A percentile compares a stretch with the other conserved stretches of the same genome.
These are phyloP conservation scores for Amaranthus palmeri DNA, from an alignment of 148 eudicot species.

Conservation along the genomic window DNA sequence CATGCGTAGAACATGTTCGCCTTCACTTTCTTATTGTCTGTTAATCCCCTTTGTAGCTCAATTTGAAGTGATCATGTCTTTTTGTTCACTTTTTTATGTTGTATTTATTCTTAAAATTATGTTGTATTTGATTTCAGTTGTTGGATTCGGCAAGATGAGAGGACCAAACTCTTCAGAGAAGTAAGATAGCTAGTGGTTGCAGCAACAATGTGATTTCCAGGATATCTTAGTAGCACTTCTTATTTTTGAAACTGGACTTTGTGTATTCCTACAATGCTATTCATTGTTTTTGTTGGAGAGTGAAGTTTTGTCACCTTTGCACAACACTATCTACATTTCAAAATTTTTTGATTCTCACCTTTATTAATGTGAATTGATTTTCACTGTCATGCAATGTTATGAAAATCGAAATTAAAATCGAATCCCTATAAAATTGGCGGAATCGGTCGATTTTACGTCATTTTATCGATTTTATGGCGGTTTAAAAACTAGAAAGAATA, in stretches of 20 bases:
- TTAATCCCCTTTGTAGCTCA: too few relatives aligned
- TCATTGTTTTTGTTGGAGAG: neutral
- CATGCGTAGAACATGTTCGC: too few relatives aligned
- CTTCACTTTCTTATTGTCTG: too few relatives aligned
- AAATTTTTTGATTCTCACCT: too few relatives aligned
- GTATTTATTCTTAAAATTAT: neutral
- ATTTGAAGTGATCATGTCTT: neutral
- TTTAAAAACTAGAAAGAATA: too few relatives aligned
- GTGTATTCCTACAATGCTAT: neutral
- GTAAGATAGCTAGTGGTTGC: slow-evolving; percentile 28
- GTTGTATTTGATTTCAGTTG: slow-evolving; percentile 33
- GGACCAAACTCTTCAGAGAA: slow-evolving; percentile 76
- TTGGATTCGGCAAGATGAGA: slow-evolving; percentile 73
- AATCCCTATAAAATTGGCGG: too few relatives aligned
- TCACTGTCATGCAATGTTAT: too few relatives aligned
- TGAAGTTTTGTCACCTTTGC: neutral
- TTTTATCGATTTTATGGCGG: too few relatives aligned
- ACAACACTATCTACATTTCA: too few relatives aligned
- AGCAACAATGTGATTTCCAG: neutral
- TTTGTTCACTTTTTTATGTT: neutral
- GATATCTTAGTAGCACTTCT: neutral
- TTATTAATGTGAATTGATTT: too few relatives aligned
- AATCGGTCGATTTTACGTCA: too few relatives aligned
- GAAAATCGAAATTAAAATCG: too few relatives aligned
- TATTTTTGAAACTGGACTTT: neutral